These are phyloP conservation scores for Aquilaria yunnanensis DNA, from an alignment of 345 rosid species.

Conservation along the genomic window DNA sequence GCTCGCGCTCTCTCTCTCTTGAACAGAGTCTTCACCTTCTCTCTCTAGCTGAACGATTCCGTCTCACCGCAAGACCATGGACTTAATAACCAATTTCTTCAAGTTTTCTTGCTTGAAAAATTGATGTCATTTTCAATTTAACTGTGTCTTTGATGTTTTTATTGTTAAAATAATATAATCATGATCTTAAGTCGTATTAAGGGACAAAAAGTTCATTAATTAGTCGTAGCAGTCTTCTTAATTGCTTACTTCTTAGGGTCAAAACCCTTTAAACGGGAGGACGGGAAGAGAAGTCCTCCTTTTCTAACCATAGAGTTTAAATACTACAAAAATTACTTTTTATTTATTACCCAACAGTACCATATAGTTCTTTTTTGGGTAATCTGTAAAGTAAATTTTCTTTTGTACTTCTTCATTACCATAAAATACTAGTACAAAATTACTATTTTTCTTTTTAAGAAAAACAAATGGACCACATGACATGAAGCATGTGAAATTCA, in stretches of 20 bases:
- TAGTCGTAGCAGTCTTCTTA: neutral
- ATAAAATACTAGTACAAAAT: neutral
- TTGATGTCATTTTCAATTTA: neutral
- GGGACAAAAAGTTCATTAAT: conserved; percentile 9
- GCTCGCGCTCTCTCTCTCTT: no score
- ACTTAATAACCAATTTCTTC: neutral
- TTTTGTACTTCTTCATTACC: neutral
- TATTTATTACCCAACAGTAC: neutral
- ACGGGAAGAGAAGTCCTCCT: neutral
- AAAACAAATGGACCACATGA: conserved; percentile 1
- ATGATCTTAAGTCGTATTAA: conserved; percentile 6
- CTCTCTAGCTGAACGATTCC: no score
- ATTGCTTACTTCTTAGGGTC: conserved; percentile 11
- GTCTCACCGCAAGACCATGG: no score
- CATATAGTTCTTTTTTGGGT: neutral
- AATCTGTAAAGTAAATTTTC: neutral
- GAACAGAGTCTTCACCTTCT: no score
- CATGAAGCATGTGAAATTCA: no score
- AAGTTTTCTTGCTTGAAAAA: neutral
- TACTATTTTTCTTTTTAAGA: neutral
- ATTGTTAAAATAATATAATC: neutral
- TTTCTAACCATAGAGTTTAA: conserved; percentile 7
- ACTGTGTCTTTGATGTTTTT: neutral
- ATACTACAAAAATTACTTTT: neutral
- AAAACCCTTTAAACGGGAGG: conserved; percentile 15